Base-by-base conservation (phyloP, 2,329 filamentous ascomycete species). In the Aspergillus novoparasiticus region DNA sequence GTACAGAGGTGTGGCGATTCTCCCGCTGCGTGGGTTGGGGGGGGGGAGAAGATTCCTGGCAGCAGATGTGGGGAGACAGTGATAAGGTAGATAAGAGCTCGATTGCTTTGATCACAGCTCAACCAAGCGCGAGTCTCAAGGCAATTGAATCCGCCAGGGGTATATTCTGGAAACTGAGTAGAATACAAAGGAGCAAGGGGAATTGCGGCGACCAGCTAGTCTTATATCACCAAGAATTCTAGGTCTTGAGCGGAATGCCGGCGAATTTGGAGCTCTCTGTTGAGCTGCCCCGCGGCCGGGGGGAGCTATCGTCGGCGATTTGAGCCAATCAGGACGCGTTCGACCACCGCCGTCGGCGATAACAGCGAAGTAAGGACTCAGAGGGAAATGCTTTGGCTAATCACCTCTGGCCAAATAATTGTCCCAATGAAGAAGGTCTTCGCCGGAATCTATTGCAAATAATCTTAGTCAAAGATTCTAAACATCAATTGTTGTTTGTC, bases 231-330 rank as follows among this genome's bases (percentile, higher is more conserved):
- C 61, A 59, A 59, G 19, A 54, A 39, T 55, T n/a, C 30, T n/a
- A 39, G 34, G 12, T 10, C 41, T 56, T 70, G 68, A 62, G 56
- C 43, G 58, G 46, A 66, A n/a, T 43, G 43, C 50, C 59, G 46
- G 46, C 59, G 50, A 64, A 67, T 67, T 69, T 70, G 66, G 60
- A 64, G 65, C 61, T 61, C 46, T 56, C 32, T 61, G 19, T 54
- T 62, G 64, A 69, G 66, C 64, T 65, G 58, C 58, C 65, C 46
- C 69, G 69, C 70, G 71, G 66, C 39, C 68, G 60, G 63, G 61
- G 61, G 64, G 64, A 64, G 59, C 58, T 68, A 68, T 67, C 53
- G 67, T 74, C 72, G 72, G 72, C 64, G 69, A 41, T 56, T 55
- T 54, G 10, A 30, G 21, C 72, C 72, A 74, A 74, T 74, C 66